Conservation (phyloP, 305 asterid genomes). For the Fraxinus floribunda region DNA sequence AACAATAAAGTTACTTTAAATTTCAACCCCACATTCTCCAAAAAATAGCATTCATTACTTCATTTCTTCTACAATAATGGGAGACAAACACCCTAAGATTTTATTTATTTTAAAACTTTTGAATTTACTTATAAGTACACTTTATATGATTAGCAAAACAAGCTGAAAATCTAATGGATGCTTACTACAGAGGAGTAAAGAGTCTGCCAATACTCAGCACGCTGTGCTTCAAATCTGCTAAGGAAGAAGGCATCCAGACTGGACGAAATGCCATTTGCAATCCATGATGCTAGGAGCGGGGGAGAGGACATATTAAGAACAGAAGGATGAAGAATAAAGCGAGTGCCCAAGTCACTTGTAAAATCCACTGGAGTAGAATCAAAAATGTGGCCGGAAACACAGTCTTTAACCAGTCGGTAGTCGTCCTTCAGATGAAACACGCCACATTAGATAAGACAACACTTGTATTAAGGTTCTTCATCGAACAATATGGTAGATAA, state of each 20-base stretch:
- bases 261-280: conserved; percentile 64
- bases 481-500: not conserved
- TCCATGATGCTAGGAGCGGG: conserved; percentile 68
- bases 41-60: no score
- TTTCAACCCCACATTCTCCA: no score
- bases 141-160: not conserved
- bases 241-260: conserved; percentile 77
- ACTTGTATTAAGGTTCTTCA: not conserved
- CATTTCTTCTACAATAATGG: no score
- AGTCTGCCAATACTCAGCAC: conserved; percentile 96
- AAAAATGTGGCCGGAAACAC: conserved; percentile 74
- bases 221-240: conserved; percentile 68
- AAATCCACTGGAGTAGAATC: conserved; percentile 66
- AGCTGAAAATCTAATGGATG: conserved; percentile 10
- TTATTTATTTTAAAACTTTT: not conserved
- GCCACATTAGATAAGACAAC: conserved; percentile 11
- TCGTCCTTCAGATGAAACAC: conserved; percentile 53
- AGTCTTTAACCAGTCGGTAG: conserved; percentile 68
- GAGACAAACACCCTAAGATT: no score
- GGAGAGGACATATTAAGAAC: conserved; percentile 63
- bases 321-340: conserved; percentile 71
- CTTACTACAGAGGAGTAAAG: conserved; percentile 83
- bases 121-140: not conserved
- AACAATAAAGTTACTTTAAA: no score
- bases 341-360: conserved; percentile 70